A percentile compares a stretch with the other conserved stretches of the same genome.
Conservation (phyloP, 148 eudicot species). For the Cornus florida region DNA sequence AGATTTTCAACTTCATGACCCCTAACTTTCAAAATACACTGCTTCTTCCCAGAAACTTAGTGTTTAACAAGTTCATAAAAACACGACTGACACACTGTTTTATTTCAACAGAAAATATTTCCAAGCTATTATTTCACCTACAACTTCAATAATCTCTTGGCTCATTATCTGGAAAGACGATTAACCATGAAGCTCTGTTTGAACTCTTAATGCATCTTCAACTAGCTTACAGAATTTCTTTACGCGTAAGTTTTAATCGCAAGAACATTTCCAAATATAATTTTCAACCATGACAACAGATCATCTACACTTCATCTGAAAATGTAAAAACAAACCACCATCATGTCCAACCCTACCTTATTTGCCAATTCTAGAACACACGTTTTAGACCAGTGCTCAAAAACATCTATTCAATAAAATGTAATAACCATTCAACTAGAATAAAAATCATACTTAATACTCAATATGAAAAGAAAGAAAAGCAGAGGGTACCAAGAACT, state of each 20-base stretch:
- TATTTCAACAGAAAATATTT: constrained; percentile 2
- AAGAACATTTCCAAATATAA: neutral
- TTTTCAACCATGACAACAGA: neutral
- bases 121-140: neutral
- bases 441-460: neutral
- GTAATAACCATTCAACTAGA: neutral
- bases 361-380: neutral
- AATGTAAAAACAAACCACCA: neutral
- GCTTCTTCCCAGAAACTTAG: neutral
- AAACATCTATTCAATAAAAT: neutral
- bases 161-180: neutral
- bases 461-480: constrained; percentile 3
- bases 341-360: neutral
- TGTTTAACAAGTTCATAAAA: neutral
- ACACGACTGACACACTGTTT: neutral
- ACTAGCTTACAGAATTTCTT: neutral
- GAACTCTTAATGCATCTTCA: neutral
- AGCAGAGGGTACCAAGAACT: constrained; percentile 57
- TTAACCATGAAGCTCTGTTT: neutral
- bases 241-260: neutral
- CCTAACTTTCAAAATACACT: too few relatives aligned
- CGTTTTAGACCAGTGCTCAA: neutral
- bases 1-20: neutral
- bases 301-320: neutral
- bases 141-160: neutral